Evolutionary conservation across 2,329 filamentous ascomycete species (phyloP), one percentile per base, ranked within the genome.

Genomic region (Sarocladiaceae sp.): DNA sequence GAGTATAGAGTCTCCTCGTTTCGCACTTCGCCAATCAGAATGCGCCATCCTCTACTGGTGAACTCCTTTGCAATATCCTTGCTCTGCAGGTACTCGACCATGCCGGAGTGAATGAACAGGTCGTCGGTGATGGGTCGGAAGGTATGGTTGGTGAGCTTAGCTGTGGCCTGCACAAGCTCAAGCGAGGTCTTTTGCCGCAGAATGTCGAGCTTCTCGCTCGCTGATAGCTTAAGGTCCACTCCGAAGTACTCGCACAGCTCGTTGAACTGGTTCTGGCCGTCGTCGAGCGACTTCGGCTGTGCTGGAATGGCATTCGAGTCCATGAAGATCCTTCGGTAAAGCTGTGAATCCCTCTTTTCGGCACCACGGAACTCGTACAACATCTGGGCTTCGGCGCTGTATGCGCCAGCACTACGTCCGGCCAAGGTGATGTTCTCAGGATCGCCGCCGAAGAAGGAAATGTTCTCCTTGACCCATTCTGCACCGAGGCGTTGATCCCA

Each of bases 401-500:
- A 74, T 0, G 72, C 70, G 3, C 74, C 73, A 2, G 74, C 74
- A 51, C 70, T 73, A 4, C 70, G 63, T 4, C 70, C 73, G 3
- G 66, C 69, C 2, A 75, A 64, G 0, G 71, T 77, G 36, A 79
- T 69, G 50, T 74, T 71, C n/a, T 58, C 53, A 0, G 69, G 54
- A 55, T 79, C 70, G 3, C 76, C 77, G 8, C 70, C 71, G 52
- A 78, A 78, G 18, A 61, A 52, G 3, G 61, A 56, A 46, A 80
- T 76, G 54, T 79, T 72, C 5, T 70, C 61, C 29, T 75, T 66
- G 0, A 77, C 70, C 78, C 78, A 82, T 58, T 78, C 67, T 8
- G 78, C 61, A 0, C 76, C 77, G 12, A 74, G 61, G 2, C 72
- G 63, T 55, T 80, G 76, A 54, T 82, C 78, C 59, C 69, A 71